phyloP scores from a whole-genome alignment of 2,329 filamentous ascomycete genomes.

The Botrytis squamosa region DNA sequence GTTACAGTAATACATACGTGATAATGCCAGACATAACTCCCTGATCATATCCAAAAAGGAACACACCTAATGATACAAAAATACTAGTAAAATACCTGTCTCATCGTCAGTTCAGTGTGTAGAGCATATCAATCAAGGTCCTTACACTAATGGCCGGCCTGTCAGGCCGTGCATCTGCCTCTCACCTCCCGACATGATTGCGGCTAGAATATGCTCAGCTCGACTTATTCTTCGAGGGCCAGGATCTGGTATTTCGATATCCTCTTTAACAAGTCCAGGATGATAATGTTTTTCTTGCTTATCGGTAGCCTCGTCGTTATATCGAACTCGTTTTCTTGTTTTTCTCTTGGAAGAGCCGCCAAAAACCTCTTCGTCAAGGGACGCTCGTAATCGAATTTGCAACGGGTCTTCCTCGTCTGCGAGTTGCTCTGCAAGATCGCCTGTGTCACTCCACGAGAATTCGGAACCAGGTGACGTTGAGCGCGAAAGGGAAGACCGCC shows the following conservation, averaged over 20 bases:
- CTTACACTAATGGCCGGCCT: constrained; percentile 89
- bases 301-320: constrained; percentile 47
- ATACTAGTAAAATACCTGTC: constrained; percentile 90
- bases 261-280: constrained; percentile 60
- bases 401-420: constrained; percentile 81
- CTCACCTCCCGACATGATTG: constrained; percentile 82
- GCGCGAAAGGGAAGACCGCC: constrained; percentile 47
- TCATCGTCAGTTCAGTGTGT: constrained; percentile 21
- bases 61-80: constrained; percentile 82
- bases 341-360: constrained; percentile 49
- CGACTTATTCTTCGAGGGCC: constrained; percentile 61
- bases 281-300: constrained; percentile 46
- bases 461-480: constrained; percentile 62
- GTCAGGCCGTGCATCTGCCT: constrained; percentile 85
- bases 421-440: constrained; percentile 89
- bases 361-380: constrained; percentile 61
- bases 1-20: constrained; percentile 49
- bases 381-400: constrained; percentile 64
- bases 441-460: constrained; percentile 90
- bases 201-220: constrained; percentile 68
- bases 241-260: constrained; percentile 77
- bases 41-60: constrained; percentile 87
- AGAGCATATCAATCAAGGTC: constrained; percentile 29
- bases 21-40: constrained; percentile 81
- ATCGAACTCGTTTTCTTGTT: constrained; percentile 65